Conservation (phyloP, 1,284 basidiomycete genomes). For the Ustilago esculenta region DNA sequence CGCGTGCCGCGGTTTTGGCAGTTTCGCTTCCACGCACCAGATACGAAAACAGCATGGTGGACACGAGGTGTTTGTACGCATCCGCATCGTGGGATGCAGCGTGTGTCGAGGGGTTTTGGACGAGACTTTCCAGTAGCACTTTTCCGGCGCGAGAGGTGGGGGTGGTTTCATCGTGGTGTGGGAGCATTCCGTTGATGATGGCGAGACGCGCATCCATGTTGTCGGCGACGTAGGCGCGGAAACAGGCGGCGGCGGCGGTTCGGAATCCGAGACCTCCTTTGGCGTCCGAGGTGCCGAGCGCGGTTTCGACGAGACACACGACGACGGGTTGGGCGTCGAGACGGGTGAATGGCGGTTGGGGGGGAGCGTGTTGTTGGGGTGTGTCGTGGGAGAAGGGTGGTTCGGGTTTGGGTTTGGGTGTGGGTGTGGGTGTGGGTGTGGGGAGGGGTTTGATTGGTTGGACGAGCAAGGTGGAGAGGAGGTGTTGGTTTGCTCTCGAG, state of each 20-base stretch:
- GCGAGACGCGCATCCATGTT: slow-evolving; percentile 68
- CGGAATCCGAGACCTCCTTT: slow-evolving; percentile 54
- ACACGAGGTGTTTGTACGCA: slow-evolving; percentile 69
- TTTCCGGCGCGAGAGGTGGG: slow-evolving; percentile 67
- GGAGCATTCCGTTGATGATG: slow-evolving; percentile 71
- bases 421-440: slow-evolving; percentile 7
- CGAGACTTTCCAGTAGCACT: slow-evolving; percentile 70
- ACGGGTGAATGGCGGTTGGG: slow-evolving; percentile 30
- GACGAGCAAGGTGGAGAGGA: slow-evolving; percentile 66
- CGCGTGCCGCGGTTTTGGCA: slow-evolving; percentile 71
- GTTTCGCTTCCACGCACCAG: slow-evolving; percentile 71
- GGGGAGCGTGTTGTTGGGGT: no score
- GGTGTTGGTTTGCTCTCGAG: slow-evolving; percentile 69
- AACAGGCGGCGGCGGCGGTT: slow-evolving; percentile 56
- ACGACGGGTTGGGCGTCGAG: slow-evolving; percentile 44
- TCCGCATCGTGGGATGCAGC: slow-evolving; percentile 61
- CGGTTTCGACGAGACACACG: slow-evolving; percentile 45
- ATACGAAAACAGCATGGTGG: slow-evolving; percentile 68
- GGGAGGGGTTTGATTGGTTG: slow-evolving; percentile 46
- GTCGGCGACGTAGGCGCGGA: slow-evolving; percentile 64
- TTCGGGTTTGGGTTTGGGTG: no score
- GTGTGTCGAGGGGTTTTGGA: slow-evolving; percentile 67
- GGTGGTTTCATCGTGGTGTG: slow-evolving; percentile 48
- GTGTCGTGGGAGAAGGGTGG: no score
- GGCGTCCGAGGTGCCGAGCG: slow-evolving; percentile 48